These are phyloP conservation scores for Spencermartinsiella europaea DNA, from an alignment of 805 yeast genomes.

Conservation along the genomic window DNA sequence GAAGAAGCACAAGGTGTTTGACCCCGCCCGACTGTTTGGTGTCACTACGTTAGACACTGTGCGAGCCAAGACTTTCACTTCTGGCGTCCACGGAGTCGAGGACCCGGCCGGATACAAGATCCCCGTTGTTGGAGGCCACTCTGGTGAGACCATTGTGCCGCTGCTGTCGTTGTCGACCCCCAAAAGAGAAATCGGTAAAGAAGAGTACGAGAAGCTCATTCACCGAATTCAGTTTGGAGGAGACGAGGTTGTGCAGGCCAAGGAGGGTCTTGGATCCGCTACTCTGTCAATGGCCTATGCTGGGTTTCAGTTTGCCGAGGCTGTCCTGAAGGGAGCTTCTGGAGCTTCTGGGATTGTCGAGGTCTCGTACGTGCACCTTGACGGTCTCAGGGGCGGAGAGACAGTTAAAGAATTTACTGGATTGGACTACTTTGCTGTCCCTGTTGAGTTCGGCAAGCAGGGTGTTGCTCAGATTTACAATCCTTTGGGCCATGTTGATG, in stretches of 20 bases:
- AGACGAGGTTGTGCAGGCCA: slow-evolving; percentile 94
- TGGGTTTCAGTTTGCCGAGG: slow-evolving; percentile 73
- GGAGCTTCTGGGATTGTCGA: slow-evolving; percentile 43
- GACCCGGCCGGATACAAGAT: slow-evolving; percentile 48
- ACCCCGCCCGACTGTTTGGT: slow-evolving; percentile 75
- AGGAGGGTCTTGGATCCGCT: slow-evolving; percentile 92
- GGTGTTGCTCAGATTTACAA: slow-evolving; percentile 65
- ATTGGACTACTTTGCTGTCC: slow-evolving; percentile 73
- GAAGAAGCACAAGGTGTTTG: slow-evolving; percentile 58
- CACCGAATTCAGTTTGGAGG: slow-evolving; percentile 95
- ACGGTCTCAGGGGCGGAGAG: slow-evolving; percentile 41
- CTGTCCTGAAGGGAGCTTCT: slow-evolving; percentile 39
- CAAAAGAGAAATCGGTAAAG: slow-evolving; percentile 33
- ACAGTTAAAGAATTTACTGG: slow-evolving; percentile 60
- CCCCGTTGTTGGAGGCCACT: slow-evolving; percentile 90
- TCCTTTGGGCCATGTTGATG: slow-evolving; percentile 61
- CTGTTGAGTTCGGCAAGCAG: slow-evolving; percentile 64
- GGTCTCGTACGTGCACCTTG: slow-evolving; percentile 40
- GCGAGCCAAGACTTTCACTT: slow-evolving; percentile 76
- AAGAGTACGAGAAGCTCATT: slow-evolving; percentile 51
- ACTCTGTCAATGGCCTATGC: slow-evolving; percentile 96
- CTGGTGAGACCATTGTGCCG: slow-evolving; percentile 93
- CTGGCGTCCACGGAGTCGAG: slow-evolving; percentile 44
- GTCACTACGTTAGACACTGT: slow-evolving; percentile 86
- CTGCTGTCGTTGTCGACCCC: slow-evolving; percentile 48